phyloP scores from a whole-genome alignment of 1,139 yeast genomes.

The Blastobotrys niveus region DNA sequence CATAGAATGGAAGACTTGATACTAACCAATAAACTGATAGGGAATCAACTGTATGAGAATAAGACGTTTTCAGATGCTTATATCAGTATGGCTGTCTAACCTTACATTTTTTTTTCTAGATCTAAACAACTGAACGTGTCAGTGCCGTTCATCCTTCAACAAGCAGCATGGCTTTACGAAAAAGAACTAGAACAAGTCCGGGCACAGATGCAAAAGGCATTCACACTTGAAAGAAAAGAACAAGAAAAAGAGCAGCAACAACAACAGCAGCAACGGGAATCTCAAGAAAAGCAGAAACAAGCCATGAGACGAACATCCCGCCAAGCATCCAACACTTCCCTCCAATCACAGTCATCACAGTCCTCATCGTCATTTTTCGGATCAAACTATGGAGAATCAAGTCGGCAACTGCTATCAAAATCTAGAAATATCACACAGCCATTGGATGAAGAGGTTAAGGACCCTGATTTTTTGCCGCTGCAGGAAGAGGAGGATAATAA shows the following conservation, averaged over 20 bases:
- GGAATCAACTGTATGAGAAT: constrained; percentile 15
- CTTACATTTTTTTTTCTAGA: no score
- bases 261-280: background rate
- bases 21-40: constrained; percentile 10
- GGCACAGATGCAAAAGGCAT: constrained; percentile 33
- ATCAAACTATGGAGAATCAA: constrained; percentile 6
- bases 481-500: background rate
- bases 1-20: no score
- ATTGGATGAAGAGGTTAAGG: constrained; percentile 3
- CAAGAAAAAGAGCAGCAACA: background rate
- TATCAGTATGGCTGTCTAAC: constrained; percentile 1
- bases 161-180: constrained; percentile 45
- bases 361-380: constrained; percentile 11
- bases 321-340: constrained; percentile 4
- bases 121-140: constrained; percentile 37
- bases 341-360: constrained; percentile 4
- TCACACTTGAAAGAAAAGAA: constrained; percentile 2
- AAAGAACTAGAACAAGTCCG: constrained; percentile 40
- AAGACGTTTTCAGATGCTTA: constrained; percentile 9
- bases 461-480: constrained; percentile 11
- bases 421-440: constrained; percentile 11
- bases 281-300: background rate
- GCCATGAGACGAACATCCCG: background rate
- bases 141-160: constrained; percentile 40
- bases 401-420: constrained; percentile 13